Evolutionary conservation across 2,329 filamentous ascomycete genomes (phyloP), one percentile per base, ranked within the genome.

Genomic region (Nothomitra cinnamomea): DNA sequence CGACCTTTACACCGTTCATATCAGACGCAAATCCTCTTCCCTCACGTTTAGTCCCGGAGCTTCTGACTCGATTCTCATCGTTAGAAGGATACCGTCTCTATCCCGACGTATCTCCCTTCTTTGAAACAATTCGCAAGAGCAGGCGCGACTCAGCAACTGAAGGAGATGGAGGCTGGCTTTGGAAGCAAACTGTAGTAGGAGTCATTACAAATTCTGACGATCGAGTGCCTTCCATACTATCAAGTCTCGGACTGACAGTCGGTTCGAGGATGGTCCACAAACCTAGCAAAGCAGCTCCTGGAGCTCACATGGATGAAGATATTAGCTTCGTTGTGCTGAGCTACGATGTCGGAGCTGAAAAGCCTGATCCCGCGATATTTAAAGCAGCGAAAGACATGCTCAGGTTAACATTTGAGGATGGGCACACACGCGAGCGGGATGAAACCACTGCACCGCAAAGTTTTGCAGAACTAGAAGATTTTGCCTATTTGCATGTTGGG

Each of bases 181-280:
- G 70, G 60, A 58, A 65, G 13, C 63, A 61, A 12, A 67, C 72
- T 3, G 65, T 78, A 1, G 65, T 79, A 3, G 79, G 78, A 24
- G 67, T 82, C 4, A 70, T 83, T 51, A 78, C 78, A 10, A 83
- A 83, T 61, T 82, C 78, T 0, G 79, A 83, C 58, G 71, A 77
- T 60, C 69, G 79, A n/a, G 74, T 81, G 0, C 70, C 73, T 0
- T 63, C 63, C 24, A 70, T 82, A 21, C 63, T 83, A 2, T 63
- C 69, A 0, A 76, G 75, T 0, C 64, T 82, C 3, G 76, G 75
- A 1, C 59, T 83, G 25, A 62, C 61, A 1, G 66, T 80, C 15
- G 21, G 47, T 10, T 17, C 52, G 10, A 17, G 53, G 36, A 25
- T 10, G 28, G 24, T 49, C 12, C 2, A 13, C 22, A 48, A 17